Conservation (phyloP, 1,139 yeast species). For the Schizosaccharomyces versatilis region DNA sequence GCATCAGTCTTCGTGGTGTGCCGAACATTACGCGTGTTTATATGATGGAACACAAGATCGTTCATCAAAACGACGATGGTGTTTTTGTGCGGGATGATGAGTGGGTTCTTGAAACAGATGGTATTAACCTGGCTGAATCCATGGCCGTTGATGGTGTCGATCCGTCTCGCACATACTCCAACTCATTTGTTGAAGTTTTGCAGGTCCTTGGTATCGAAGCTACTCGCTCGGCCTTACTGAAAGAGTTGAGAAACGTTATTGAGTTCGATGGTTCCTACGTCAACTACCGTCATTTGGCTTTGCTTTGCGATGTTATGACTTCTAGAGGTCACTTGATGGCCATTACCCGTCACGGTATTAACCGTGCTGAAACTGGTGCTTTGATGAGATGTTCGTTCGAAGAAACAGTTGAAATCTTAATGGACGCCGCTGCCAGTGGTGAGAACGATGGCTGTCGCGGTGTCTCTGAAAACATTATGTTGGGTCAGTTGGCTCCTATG, state of each 20-base stretch:
- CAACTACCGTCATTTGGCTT: constrained; percentile 93
- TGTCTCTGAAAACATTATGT: constrained; percentile 89
- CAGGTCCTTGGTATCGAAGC: constrained; percentile 97
- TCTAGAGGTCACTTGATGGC: constrained; percentile 97
- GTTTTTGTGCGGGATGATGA: constrained; percentile 76
- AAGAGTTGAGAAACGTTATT: constrained; percentile 86
- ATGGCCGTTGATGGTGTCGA: constrained; percentile 93
- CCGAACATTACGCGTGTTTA: constrained; percentile 80
- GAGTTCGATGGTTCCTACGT: constrained; percentile 99
- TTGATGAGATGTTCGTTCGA: constrained; percentile 98
- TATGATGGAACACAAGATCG: constrained; percentile 65
- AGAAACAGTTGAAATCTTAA: constrained; percentile 89
- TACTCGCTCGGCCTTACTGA: constrained; percentile 78
- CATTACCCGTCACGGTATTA: constrained; percentile 97
- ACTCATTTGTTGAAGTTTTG: constrained; percentile 86
- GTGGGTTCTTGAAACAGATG: constrained; percentile 97
- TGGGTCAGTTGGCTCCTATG: constrained; percentile 95
- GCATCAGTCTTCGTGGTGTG: constrained; percentile 87
- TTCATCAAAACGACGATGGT: constrained; percentile 28
- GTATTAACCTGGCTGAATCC: constrained; percentile 86
- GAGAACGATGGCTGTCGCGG: constrained; percentile 96
- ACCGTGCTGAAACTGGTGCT: constrained; percentile 96
- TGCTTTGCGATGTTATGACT: constrained; percentile 95
- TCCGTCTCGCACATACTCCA: constrained; percentile 69
- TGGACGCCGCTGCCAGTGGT: constrained; percentile 96